These are phyloP conservation scores for Iberis amara DNA, from an alignment of 441 rosid species.

Conservation along the genomic window DNA sequence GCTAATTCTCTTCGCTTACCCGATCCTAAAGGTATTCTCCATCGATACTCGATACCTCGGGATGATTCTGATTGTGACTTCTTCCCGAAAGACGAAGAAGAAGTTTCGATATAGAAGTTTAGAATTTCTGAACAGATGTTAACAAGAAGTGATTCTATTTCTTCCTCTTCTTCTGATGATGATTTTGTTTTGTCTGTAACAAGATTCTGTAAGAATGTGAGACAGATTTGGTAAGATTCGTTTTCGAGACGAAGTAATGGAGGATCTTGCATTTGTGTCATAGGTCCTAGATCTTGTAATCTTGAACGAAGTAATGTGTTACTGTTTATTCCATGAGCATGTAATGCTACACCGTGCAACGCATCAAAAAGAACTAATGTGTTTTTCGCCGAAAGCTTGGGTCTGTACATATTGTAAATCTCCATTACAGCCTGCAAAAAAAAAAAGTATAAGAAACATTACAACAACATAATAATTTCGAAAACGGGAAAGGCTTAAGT, in stretches of 20 bases:
- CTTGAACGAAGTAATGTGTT: slow-evolving; percentile 55
- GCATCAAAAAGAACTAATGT: slow-evolving; percentile 75
- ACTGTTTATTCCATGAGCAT: slow-evolving; percentile 81
- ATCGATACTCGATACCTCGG: slow-evolving; percentile 36
- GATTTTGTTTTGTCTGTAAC: slow-evolving; percentile 44
- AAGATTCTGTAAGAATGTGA: slow-evolving; percentile 83
- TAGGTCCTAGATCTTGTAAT: slow-evolving; percentile 80
- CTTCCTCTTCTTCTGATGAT: slow-evolving; percentile 45
- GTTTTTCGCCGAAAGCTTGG: slow-evolving; percentile 67
- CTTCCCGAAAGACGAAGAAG: slow-evolving; percentile 33
- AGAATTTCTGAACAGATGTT: slow-evolving; percentile 72
- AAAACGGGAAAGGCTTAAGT: no score
- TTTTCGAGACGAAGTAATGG: slow-evolving; percentile 93
- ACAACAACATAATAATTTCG: not conserved
- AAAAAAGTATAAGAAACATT: not conserved
- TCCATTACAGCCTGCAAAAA: slow-evolving; percentile 88
- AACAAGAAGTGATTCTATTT: slow-evolving; percentile 67
- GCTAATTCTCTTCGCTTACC: slow-evolving; percentile 94
- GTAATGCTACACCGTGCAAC: slow-evolving; percentile 71
- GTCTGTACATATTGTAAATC: slow-evolving; percentile 83
- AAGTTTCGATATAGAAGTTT: slow-evolving; percentile 58
- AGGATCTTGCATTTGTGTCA: slow-evolving; percentile 99
- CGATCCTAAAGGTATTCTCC: slow-evolving; percentile 85
- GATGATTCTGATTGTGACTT: slow-evolving; percentile 37
- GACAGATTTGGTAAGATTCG: slow-evolving; percentile 94